A percentile compares a stretch with the other conserved stretches of the same genome.
Conservation (phyloP, 495 filamentous ascomycete species). For the Neurospora sublineolata region DNA sequence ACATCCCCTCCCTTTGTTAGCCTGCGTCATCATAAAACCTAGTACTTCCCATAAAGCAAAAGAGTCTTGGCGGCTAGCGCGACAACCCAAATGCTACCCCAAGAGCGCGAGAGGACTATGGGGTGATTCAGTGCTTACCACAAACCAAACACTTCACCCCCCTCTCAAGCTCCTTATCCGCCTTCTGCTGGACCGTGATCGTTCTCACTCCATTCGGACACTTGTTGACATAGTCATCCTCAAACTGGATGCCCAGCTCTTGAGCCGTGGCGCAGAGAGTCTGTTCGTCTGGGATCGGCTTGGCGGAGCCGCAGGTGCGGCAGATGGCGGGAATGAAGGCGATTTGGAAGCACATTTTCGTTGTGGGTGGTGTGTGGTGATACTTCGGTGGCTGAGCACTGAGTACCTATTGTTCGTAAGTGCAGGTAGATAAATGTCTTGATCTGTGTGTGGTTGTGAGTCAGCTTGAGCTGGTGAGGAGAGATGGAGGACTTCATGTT, state of each 20-base stretch:
- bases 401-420: background rate
- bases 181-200: background rate
- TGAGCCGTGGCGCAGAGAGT: background rate
- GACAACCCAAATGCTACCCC: accelerated
- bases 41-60: background rate
- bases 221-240: background rate
- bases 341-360: background rate
- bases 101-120: background rate
- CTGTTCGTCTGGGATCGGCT: background rate
- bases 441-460: background rate
- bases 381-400: background rate
- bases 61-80: background rate
- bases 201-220: background rate
- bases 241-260: background rate
- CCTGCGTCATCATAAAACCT: background rate
- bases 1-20: background rate
- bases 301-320: background rate
- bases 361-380: background rate
- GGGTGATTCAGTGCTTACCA: background rate
- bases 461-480: background rate
- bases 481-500: background rate
- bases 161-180: background rate
- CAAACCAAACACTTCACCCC: background rate
- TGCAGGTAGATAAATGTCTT: background rate
- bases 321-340: background rate